Conservation (phyloP, 2,329 filamentous ascomycete species). For the Cadophora gregata region DNA sequence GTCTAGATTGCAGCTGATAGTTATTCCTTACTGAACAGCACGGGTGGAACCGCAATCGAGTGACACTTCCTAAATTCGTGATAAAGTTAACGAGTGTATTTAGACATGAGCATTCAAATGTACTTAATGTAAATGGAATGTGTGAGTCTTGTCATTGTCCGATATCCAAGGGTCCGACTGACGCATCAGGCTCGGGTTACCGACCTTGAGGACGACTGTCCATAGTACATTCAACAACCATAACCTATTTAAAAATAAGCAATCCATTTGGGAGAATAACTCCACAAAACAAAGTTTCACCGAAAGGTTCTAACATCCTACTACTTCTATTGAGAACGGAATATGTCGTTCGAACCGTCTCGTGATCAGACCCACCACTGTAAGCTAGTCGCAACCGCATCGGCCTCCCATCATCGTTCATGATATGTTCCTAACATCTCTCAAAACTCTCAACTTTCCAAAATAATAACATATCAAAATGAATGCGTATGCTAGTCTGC, state of each 20-base stretch:
- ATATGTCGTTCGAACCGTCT: slow-evolving; percentile 22
- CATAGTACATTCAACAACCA: neutral
- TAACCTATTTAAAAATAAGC: neutral
- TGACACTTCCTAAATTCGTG: too few relatives aligned
- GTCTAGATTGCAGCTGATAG: too few relatives aligned
- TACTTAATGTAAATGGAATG: neutral
- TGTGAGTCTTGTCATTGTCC: neutral
- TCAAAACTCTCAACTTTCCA: slow-evolving; percentile 15
- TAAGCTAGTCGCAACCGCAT: slow-evolving; percentile 13
- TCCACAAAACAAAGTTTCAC: neutral
- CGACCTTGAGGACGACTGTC: too few relatives aligned
- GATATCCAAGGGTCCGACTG: neutral
- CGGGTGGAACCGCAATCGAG: too few relatives aligned
- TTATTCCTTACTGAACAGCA: too few relatives aligned
- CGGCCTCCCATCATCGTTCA: slow-evolving; percentile 13
- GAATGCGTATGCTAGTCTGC: slow-evolving; percentile 27
- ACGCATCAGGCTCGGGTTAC: too few relatives aligned
- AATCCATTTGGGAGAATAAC: neutral
- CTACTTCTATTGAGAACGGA: slow-evolving; percentile 1
- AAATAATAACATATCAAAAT: slow-evolving; percentile 32
- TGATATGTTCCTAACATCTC: slow-evolving; percentile 23
- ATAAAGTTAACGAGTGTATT: too few relatives aligned
- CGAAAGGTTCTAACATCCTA: neutral
- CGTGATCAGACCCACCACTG: slow-evolving; percentile 22
- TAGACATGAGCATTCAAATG: too few relatives aligned